These are phyloP conservation scores for Fragilariopsis cylindrus DNA, from an alignment of 108 stramenopile species.

Conservation along the genomic window DNA sequence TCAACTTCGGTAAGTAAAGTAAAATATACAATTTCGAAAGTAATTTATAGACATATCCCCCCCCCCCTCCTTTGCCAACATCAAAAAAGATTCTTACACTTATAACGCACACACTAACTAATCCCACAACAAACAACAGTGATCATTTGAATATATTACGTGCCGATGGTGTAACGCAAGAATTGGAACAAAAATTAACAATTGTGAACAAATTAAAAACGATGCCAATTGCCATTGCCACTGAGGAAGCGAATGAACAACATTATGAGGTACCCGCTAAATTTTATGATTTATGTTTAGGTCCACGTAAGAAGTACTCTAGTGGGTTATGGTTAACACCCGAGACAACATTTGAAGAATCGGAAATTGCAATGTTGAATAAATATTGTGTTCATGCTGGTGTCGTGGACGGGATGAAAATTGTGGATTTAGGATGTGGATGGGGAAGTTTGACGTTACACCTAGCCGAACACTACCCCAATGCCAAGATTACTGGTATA, in stretches of 20 bases:
- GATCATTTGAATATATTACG: conserved; percentile 53
- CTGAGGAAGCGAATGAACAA: conserved; percentile 91
- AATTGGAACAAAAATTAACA: conserved; percentile 48
- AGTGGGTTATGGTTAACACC: conserved; percentile 69
- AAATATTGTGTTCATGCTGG: conserved; percentile 84
- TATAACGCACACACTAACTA: neutral
- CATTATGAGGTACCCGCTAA: conserved; percentile 97
- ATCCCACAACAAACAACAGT: neutral
- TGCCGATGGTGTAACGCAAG: conserved; percentile 32
- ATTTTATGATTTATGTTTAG: conserved; percentile 89
- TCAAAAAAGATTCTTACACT: neutral
- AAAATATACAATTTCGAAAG: neutral
- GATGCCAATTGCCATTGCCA: conserved; percentile 88
- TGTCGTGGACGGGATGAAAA: conserved; percentile 85
- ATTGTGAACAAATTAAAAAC: conserved; percentile 55
- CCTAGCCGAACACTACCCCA: conserved; percentile 50
- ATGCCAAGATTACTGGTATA: conserved; percentile 75
- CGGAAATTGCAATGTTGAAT: conserved; percentile 88
- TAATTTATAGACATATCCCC: too few relatives aligned
- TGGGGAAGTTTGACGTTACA: conserved; percentile 96
- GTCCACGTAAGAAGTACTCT: conserved; percentile 93
- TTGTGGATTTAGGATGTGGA: conserved; percentile 80
- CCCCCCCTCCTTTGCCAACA: neutral
- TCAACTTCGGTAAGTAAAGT: conserved; percentile 33
- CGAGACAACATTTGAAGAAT: conserved; percentile 62